Base-by-base conservation (phyloP, 768 basidiomycete species). In the Tephrocybe sp. region DNA sequence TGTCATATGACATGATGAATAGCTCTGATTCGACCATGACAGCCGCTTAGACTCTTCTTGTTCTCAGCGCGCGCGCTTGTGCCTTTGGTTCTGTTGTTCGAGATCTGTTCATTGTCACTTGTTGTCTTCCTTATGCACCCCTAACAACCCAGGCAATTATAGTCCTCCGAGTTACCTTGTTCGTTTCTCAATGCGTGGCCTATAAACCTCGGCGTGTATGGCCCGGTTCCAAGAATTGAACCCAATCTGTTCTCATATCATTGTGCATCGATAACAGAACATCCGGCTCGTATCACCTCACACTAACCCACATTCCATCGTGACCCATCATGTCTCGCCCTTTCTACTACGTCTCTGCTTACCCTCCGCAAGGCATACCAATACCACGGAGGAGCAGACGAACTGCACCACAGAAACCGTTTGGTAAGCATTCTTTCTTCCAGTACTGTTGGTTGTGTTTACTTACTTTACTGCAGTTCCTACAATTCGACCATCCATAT, bases 321-420 rank as follows among this genome's bases (percentile, higher is more conserved):
- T 3, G 33, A 32, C 18, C 26, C 25, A 15, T 12, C 42, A 37
- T 20, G 18, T 43, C 18, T 30, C 32, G 41, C n/a, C 5, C 30
- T n/a, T 53, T 47, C 52, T 53, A 48, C n/a, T 14, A 25, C 24
- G 40, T 38, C 41, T 36, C 44, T 26, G 15, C 14, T 49, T 7
- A 5, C 24, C 44, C 37, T 45, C 56, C 42, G 25, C 33, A 25
- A 44, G 48, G 53, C 28, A 54, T 54, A 48, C 26, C 48, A 24
- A 53, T 53, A 41, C 51, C 51, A 33, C 39, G 51, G 45, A 47
- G 18, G 37, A 51, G 43, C 33, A 46, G 26, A 26, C 25, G 24
- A 21, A 38, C 21, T 12, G 9, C 21, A 20, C 38, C 38, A 11
- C 28, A 44, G 3, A 17, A 45, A 30, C 18, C 53, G 6, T 55